Percentiles rank a stretch among this genome's conserved stretches.
Evolutionary conservation across 2,329 filamentous ascomycete species (phyloP).

Genomic region (Arthrinium puccinioides): DNA sequence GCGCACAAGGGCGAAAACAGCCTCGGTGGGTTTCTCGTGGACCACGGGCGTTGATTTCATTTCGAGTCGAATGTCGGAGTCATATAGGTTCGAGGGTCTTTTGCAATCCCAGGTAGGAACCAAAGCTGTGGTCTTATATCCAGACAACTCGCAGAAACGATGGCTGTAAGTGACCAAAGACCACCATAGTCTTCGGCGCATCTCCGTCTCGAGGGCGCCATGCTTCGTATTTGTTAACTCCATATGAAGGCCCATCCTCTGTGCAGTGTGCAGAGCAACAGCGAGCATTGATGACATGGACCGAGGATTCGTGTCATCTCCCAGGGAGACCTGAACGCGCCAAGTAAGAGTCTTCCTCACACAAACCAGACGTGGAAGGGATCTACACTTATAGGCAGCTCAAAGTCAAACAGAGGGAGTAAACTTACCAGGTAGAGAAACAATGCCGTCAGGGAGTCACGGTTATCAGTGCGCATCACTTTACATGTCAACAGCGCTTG

Average conservation of each 20-base stretch:
- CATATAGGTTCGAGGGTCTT: constrained; percentile 35
- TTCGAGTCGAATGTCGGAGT: constrained; percentile 35
- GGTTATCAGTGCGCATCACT: constrained; percentile 41
- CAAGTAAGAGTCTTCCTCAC: not conserved
- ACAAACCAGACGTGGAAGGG: no score
- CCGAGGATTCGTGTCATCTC: constrained; percentile 34
- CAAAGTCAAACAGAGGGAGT: not conserved
- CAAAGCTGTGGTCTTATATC: constrained; percentile 22
- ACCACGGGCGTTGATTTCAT: constrained; percentile 25
- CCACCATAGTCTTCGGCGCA: constrained; percentile 58
- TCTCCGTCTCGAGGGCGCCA: constrained; percentile 43
- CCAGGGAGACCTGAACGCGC: constrained; percentile 37
- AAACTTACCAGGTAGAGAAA: constrained; percentile 46
- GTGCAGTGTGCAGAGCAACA: constrained; percentile 48
- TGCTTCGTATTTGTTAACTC: constrained; percentile 28
- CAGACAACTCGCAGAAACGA: constrained; percentile 45
- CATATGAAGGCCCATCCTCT: constrained; percentile 46
- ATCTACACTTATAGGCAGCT: no score
- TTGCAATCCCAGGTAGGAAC: constrained; percentile 33
- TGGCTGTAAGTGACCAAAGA: constrained; percentile 48
- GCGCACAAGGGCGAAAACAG: constrained; percentile 32
- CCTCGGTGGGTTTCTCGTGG: constrained; percentile 28
- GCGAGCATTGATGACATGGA: constrained; percentile 46
- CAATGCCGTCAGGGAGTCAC: constrained; percentile 48
- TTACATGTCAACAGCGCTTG: constrained; percentile 45